phyloP scores from a whole-genome alignment of 305 asterid species.

The Fraxinus xanthoxyloides region DNA sequence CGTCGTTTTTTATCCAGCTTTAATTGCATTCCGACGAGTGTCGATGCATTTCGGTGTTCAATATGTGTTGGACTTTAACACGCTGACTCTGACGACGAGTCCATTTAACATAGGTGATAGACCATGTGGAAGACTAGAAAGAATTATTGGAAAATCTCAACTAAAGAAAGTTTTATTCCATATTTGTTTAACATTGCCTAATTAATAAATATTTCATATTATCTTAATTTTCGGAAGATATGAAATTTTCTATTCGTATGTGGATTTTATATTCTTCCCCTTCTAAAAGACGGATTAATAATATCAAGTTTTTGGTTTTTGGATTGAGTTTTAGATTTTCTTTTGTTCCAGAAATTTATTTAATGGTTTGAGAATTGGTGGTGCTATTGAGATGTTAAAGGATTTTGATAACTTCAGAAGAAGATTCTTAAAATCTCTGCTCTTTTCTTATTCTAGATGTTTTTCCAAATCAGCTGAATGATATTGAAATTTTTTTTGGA shows the following conservation, averaged over 20 bases:
- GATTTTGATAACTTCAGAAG: not conserved
- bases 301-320: not conserved
- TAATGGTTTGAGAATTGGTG: not conserved
- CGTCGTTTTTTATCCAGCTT: not conserved
- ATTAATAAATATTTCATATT: not conserved
- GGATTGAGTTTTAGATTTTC: not conserved
- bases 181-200: not conserved
- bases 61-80: not conserved
- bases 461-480: not conserved
- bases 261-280: not conserved
- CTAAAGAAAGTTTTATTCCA: not conserved
- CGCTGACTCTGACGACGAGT: not conserved
- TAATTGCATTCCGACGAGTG: not conserved
- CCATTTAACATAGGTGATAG: not conserved
- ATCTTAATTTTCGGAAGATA: not conserved
- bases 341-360: not conserved
- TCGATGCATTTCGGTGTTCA: not conserved
- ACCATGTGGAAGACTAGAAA: not conserved
- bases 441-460: not conserved
- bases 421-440: not conserved
- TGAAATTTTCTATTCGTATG: not conserved
- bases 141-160: not conserved
- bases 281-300: not conserved
- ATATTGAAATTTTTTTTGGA: not conserved
- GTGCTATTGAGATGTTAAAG: not conserved